Evolutionary conservation across 2,329 filamentous ascomycete species (phyloP).

Genomic region (Fusarium sp.): DNA sequence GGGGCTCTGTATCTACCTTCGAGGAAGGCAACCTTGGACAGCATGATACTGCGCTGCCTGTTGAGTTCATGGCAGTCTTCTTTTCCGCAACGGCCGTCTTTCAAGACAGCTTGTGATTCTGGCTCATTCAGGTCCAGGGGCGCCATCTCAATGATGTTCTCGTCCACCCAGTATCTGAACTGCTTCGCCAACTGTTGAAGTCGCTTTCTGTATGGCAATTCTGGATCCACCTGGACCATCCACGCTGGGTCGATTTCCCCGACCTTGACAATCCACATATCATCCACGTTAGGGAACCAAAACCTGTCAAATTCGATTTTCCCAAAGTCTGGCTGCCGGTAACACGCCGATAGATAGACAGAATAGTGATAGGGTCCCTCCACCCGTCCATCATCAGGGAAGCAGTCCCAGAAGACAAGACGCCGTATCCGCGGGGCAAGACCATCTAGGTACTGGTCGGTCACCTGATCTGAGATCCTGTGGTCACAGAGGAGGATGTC

Average conservation of each 20-base stretch:
- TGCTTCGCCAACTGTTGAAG: constrained; percentile 47
- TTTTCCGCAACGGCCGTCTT: constrained; percentile 48
- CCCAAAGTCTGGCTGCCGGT: constrained; percentile 43
- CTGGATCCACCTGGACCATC: constrained; percentile 46
- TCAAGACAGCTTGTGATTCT: constrained; percentile 46
- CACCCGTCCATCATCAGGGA: constrained; percentile 49
- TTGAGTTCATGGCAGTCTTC: constrained; percentile 48
- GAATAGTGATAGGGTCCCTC: constrained; percentile 47
- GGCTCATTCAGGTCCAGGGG: constrained; percentile 46
- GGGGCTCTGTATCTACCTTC: constrained; percentile 45
- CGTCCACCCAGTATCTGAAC: constrained; percentile 51
- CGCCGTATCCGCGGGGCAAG: constrained; percentile 47
- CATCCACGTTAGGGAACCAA: constrained; percentile 50
- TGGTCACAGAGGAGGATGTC: constrained; percentile 51
- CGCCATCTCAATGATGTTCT: constrained; percentile 50
- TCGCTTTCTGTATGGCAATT: constrained; percentile 42
- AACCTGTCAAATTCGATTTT: constrained; percentile 49
- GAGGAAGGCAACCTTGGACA: constrained; percentile 50
- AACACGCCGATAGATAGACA: constrained; percentile 46
- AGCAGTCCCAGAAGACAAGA: constrained; percentile 52
- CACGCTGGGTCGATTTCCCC: constrained; percentile 49
- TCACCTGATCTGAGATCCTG: constrained; percentile 46
- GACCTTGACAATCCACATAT: constrained; percentile 52
- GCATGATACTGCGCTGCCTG: constrained; percentile 46
- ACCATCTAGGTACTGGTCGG: constrained; percentile 45